Evolutionary conservation across 164 flowering plant species (phyloP), one percentile per base, ranked within the genome.

Genomic region (Dillenia turbinata): DNA sequence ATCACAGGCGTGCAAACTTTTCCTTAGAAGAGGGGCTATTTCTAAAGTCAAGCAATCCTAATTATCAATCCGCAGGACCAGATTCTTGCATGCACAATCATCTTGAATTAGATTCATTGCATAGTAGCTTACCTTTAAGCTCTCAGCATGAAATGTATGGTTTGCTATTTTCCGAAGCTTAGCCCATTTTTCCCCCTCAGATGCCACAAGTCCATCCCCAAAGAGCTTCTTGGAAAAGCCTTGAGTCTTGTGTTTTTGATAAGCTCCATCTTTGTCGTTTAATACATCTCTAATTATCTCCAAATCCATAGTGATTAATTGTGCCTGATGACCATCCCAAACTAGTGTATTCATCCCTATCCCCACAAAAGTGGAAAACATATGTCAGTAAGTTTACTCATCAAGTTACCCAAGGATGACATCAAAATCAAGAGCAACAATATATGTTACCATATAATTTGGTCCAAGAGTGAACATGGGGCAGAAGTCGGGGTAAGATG

Each of bases 101-200:
- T 7, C 9, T 9, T 45, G 48, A 58, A 58, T 17, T 58, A 10
- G 45, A 58, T 44, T 14, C 44, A 58, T 44, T n/a, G 13, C 3
- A 58, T 14, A n/a, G 10, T 44, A 12, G 2, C 53, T 51, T 56
- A 69, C 71, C n/a, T 57, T 63, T 6, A 69, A 45, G 48, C 63
- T 56, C 13, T 69, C 71, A 7, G 67, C 66, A 63, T 69, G 71
- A 19, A 69, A 69, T 10, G 67, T 57, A 45, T 63, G 63, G 47
- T 69, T 63, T 12, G 71, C 71, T 52, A 69, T n/a, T 56, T 63
- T 57, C 9, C 71, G 9, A 3, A 62, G 19, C 47, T 69, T 69
- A 4, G 63, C 62, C 67, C 71, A 69, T 50, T 69, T 69, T 57
- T 69, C 63, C 9, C 71, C 71, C 6, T 69, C 66, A 45, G 51